Evolutionary conservation across 1,139 yeast genomes (phyloP).

Genomic region (Yamadazyma friedrichii): DNA sequence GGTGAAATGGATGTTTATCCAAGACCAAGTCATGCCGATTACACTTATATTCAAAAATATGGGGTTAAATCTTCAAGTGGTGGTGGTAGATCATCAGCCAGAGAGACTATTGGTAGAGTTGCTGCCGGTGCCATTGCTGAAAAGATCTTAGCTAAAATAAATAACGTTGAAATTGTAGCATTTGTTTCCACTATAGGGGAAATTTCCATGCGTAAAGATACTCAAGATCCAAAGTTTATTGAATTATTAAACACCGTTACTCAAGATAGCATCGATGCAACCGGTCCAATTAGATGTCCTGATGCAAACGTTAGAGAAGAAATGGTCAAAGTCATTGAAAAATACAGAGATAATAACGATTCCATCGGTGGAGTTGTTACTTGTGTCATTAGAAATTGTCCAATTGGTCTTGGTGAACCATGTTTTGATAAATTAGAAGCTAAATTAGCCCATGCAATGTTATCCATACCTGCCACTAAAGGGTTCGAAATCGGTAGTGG

Average conservation of each 20-base stretch:
- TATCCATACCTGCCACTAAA: conserved; percentile 95
- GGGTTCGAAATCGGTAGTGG: conserved; percentile 98
- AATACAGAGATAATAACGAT: conserved; percentile 82
- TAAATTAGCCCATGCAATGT: conserved; percentile 92
- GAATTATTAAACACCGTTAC: conserved; percentile 70
- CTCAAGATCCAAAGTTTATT: conserved; percentile 63
- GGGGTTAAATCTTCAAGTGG: conserved; percentile 93
- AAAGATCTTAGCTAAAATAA: conserved; percentile 72
- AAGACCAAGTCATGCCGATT: conserved; percentile 97
- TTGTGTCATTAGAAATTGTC: conserved; percentile 91
- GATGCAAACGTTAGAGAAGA: conserved; percentile 66
- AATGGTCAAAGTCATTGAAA: conserved; percentile 86
- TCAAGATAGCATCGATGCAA: conserved; percentile 81
- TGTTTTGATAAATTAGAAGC: conserved; percentile 97
- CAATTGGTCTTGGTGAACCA: conserved; percentile 95
- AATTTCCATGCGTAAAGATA: conserved; percentile 71
- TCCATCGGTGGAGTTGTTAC: conserved; percentile 98
- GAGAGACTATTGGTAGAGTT: conserved; percentile 97
- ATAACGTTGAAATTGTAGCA: conserved; percentile 91
- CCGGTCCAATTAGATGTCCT: conserved; percentile 94
- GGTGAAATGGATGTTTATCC: conserved; percentile 93
- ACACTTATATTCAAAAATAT: conserved; percentile 85
- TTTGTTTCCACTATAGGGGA: conserved; percentile 91
- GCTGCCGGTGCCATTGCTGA: conserved; percentile 99
- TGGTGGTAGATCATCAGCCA: conserved; percentile 95